Percentiles rank a stretch among this genome's conserved stretches.
phyloP scores from a whole-genome alignment of 2,329 filamentous ascomycete species.

The Parafenestella ontariensis region DNA sequence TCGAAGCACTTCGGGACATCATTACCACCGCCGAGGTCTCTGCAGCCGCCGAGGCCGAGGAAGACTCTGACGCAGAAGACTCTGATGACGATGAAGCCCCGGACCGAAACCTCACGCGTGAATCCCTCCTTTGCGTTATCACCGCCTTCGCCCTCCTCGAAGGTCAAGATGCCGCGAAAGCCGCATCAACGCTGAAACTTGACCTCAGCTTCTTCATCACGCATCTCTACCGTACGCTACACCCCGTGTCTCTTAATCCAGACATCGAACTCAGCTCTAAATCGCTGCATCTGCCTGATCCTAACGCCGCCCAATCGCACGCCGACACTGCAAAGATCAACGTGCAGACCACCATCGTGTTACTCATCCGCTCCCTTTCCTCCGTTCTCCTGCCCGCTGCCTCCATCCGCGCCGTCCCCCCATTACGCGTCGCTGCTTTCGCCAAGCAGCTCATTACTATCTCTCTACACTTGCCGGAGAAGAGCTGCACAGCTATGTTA shows the following conservation, averaged over 20 bases:
- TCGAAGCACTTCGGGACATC: conserved; percentile 93
- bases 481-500: conserved; percentile 81
- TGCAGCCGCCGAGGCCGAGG: conserved; percentile 55
- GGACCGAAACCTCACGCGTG: conserved; percentile 76
- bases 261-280: conserved; percentile 85
- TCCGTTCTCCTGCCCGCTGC: conserved; percentile 79
- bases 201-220: conserved; percentile 96
- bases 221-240: conserved; percentile 87
- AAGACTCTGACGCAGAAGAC: conserved; percentile 58
- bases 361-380: conserved; percentile 85
- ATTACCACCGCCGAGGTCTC: conserved; percentile 72
- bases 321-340: conserved; percentile 77
- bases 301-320: conserved; percentile 57
- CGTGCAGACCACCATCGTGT: conserved; percentile 90
- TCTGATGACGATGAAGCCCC: conserved; percentile 55
- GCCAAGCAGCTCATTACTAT: conserved; percentile 86
- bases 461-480: conserved; percentile 87
- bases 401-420: conserved; percentile 77
- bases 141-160: conserved; percentile 96
- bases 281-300: conserved; percentile 74
- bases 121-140: conserved; percentile 90
- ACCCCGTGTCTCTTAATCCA: conserved; percentile 78
- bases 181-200: conserved; percentile 79
- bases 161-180: conserved; percentile 89
- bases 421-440: conserved; percentile 87